Evolutionary conservation across 345 rosid genomes (phyloP), one percentile per base, ranked within the genome.

Genomic region (Cardamine chenopodiifolia): DNA sequence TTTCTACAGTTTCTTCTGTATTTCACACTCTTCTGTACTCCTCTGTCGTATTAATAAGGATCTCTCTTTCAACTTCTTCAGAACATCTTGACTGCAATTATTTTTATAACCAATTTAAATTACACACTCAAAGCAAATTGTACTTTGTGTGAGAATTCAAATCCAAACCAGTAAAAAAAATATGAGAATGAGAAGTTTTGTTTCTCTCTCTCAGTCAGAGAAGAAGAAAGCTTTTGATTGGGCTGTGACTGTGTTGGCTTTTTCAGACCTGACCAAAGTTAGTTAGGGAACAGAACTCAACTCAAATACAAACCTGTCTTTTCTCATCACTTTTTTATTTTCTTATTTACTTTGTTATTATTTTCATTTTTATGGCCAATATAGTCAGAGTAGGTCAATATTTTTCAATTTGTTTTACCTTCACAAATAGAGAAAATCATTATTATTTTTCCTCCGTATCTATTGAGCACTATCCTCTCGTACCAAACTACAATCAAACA

Each of bases 221-320:
- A 28, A 48, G 28, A 67, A 67, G 48, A 67, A 67, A 49, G 62
- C 73, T 74, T 57, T 74, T 66, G 66, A 66, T 65, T 66, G 60
- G 60, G 78, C 67, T 74, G 61, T 67, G 67, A 45, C 50, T 45
- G 50, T 45, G 11, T 45, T 59, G 34, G 60, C 61, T 67, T 67
- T 74, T 67, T 53, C 78, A 74, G 78, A 74, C 73, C 72, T 66
- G 78, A 74, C 72, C 29, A 58, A 66, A 57, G 53, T 66, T 69
- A 65, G 72, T 62, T 52, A 62, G 52, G 58, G 61, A 66, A 66
- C 78, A 47, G 60, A 74, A 74, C 78, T 34, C 61, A 35, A 37
- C 73, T 53, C 77, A 55, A 34, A 56, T 56, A 23, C 71, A 55
- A 74, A 66, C 78, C 70, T 72, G 63, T 63, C 62, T 53, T 62